A percentile compares a stretch with the other conserved stretches of the same genome.
phyloP scores from a whole-genome alignment of 352 stramenopile genomes.

The Phytopythium kandeliae region DNA sequence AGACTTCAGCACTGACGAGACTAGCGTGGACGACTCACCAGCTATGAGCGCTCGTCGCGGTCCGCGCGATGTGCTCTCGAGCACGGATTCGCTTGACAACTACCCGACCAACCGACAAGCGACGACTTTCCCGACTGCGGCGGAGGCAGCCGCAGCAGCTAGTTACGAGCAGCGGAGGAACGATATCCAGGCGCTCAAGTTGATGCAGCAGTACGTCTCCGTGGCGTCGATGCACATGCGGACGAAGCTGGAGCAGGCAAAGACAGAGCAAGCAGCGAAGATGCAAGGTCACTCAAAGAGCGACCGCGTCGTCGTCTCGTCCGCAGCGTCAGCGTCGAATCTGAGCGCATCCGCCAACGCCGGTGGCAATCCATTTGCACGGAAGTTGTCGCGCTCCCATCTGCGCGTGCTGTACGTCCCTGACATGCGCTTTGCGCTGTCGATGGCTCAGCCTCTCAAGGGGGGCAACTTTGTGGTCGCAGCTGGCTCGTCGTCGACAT shows the following conservation, averaged over 20 bases:
- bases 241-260: conserved; percentile 82
- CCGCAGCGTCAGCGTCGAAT: conserved; percentile 17
- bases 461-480: conserved; percentile 33
- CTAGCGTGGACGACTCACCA: not conserved
- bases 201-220: conserved; percentile 86
- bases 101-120: conserved; percentile 26
- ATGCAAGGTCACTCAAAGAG: conserved; percentile 47
- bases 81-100: conserved; percentile 61
- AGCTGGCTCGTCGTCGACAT: conserved; percentile 9
- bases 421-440: conserved; percentile 60
- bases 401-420: conserved; percentile 55
- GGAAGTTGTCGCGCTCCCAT: conserved; percentile 55
- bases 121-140: not conserved
- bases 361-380: conserved; percentile 36
- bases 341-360: conserved; percentile 14
- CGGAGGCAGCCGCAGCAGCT: conserved; percentile 3
- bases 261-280: conserved; percentile 69
- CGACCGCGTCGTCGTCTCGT: conserved; percentile 21
- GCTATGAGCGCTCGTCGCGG: conserved; percentile 7
- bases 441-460: conserved; percentile 42
- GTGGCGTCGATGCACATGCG: conserved; percentile 88
- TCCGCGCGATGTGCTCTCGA: conserved; percentile 49
- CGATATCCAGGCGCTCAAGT: conserved; percentile 68
- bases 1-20: not conserved
- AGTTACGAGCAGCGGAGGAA: conserved; percentile 71